A percentile compares a stretch with the other conserved stretches of the same genome.
Evolutionary conservation across 169 alveolate genomes (phyloP).

Genomic region (Blepharisma undulans): DNA sequence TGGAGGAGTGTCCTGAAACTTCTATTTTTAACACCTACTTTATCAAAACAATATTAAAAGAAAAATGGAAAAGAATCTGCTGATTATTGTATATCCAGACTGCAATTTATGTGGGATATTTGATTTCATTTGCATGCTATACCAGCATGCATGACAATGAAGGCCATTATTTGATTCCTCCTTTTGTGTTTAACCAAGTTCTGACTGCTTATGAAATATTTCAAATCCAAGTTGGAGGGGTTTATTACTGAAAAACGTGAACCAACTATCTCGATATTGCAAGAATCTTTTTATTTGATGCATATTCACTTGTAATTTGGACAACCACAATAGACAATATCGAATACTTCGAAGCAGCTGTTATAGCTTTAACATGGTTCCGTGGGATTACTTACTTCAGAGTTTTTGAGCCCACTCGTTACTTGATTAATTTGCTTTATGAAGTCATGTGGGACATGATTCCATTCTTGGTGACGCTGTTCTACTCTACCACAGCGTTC

Average conservation of each 20-base stretch:
- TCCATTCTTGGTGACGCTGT: conserved; percentile 12
- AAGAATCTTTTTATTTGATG: not conserved
- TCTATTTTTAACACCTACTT: conserved; percentile 11
- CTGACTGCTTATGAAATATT: not conserved
- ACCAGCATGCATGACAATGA: not conserved
- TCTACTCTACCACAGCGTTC: conserved; percentile 30
- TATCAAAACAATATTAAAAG: not conserved
- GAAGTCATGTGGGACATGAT: conserved; percentile 33
- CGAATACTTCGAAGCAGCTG: not conserved
- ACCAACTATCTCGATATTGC: not conserved
- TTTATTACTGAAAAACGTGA: not conserved
- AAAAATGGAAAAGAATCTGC: conserved; percentile 1
- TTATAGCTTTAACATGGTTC: not conserved
- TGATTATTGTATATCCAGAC: not conserved
- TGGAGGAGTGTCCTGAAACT: not conserved
- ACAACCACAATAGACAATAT: not conserved
- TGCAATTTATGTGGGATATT: not conserved
- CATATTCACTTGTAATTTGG: not conserved
- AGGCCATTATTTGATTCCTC: not conserved
- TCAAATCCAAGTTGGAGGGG: not conserved
- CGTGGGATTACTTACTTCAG: conserved; percentile 39
- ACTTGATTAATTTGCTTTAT: not conserved
- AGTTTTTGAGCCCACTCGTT: conserved; percentile 10
- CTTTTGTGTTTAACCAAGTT: not conserved
- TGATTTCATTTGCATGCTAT: not conserved